Percentiles rank a stretch among this genome's conserved stretches.
phyloP scores from a whole-genome alignment of 208 protist species.

The Trypanosomatidae sp. region DNA sequence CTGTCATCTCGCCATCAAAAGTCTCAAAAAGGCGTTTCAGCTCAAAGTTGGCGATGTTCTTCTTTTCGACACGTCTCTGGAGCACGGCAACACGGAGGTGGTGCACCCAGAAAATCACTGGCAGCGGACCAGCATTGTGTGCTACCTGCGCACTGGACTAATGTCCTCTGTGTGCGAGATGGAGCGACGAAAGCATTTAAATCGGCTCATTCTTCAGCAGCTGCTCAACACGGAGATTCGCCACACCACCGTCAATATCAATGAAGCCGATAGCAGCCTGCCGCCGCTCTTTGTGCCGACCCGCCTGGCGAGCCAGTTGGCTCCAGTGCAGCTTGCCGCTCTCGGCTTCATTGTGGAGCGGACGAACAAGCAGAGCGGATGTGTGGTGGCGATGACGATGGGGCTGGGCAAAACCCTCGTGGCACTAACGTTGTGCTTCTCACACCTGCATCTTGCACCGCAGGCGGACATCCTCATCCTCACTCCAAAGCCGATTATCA shows the following conservation, averaged over 20 bases:
- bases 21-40: conserved; percentile 66
- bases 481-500: conserved; percentile 78
- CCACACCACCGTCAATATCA: conserved; percentile 67
- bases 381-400: conserved; percentile 88
- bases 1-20: conserved; percentile 87
- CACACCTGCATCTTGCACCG: conserved; percentile 43
- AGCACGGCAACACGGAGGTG: conserved; percentile 92
- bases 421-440: conserved; percentile 74
- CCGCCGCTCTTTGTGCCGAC: conserved; percentile 69
- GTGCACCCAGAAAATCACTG: conserved; percentile 39
- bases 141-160: conserved; percentile 83
- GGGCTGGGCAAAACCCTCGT: conserved; percentile 92
- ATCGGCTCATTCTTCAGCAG: conserved; percentile 37
- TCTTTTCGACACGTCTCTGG: conserved; percentile 86
- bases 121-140: conserved; percentile 81
- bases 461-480: conserved; percentile 76
- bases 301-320: conserved; percentile 41
- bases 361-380: conserved; percentile 58
- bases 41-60: conserved; percentile 84
- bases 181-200: conserved; percentile 67
- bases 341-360: conserved; percentile 74
- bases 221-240: conserved; percentile 23
- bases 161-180: conserved; percentile 77
- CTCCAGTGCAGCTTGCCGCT: conserved; percentile 69
- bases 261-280: conserved; percentile 40